Percentiles rank a stretch among this genome's conserved stretches.
Evolutionary conservation across 1,284 basidiomycete genomes (phyloP).

Genomic region (Tilletia caries): DNA sequence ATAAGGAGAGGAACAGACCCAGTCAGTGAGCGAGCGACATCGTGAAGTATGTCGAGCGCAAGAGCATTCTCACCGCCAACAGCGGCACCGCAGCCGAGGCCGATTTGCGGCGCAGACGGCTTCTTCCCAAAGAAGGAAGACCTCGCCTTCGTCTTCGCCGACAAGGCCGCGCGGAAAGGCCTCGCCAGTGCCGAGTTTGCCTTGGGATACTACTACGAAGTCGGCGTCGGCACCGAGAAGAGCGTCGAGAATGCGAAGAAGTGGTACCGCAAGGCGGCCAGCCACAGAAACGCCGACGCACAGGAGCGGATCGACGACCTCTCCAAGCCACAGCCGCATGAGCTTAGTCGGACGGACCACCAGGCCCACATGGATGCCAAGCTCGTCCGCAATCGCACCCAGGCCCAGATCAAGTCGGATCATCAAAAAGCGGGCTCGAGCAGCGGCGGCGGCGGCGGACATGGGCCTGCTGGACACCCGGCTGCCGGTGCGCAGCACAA

Average conservation of each 20-base stretch:
- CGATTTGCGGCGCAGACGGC: constrained; percentile 72
- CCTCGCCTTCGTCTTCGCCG: constrained; percentile 82
- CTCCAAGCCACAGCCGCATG: constrained; percentile 58
- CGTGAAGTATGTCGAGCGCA: constrained; percentile 68
- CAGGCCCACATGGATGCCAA: constrained; percentile 72
- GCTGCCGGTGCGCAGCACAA: constrained; percentile 8
- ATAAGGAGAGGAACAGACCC: constrained; percentile 60
- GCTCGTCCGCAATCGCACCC: constrained; percentile 76
- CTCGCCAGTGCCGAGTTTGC: constrained; percentile 85
- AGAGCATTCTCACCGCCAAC: constrained; percentile 22
- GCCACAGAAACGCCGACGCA: constrained; percentile 79
- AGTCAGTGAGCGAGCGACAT: constrained; percentile 76
- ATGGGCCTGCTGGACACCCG: constrained; percentile 17
- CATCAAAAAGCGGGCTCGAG: too few species aligned
- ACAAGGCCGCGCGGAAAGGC: constrained; percentile 78
- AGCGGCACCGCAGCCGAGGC: background rate
- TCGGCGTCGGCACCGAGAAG: constrained; percentile 56
- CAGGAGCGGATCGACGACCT: constrained; percentile 70
- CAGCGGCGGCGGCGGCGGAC: too few species aligned
- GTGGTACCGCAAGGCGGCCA: constrained; percentile 71
- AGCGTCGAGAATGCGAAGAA: constrained; percentile 65
- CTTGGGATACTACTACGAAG: constrained; percentile 86
- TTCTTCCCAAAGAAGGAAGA: constrained; percentile 83
- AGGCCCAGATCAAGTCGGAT: constrained; percentile 59
- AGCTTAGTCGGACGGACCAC: constrained; percentile 74